Evolutionary conservation across 1,284 basidiomycete species (phyloP).

Genomic region (Violaceomyces palustris): DNA sequence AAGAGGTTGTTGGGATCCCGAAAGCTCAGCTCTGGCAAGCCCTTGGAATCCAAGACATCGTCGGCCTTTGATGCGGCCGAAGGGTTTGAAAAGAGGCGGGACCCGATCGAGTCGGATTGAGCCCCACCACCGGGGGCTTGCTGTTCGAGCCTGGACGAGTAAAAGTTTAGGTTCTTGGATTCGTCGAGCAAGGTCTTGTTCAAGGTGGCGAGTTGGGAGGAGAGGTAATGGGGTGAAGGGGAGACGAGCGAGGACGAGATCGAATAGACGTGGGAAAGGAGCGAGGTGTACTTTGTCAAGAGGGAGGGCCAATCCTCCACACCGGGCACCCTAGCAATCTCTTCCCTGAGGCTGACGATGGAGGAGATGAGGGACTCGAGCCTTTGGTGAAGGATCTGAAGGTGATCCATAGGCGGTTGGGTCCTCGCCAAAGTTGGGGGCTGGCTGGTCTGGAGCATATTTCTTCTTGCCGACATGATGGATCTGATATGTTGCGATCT

Average conservation of each 20-base stretch:
- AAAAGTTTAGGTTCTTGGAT: conserved; percentile 31
- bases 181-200: conserved; percentile 37
- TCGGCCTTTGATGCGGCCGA: too few species aligned
- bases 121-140: conserved; percentile 3
- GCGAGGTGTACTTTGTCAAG: conserved; percentile 31
- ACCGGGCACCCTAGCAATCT: conserved; percentile 35
- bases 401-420: conserved; percentile 22
- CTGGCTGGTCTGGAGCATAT: too few species aligned
- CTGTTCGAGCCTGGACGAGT: conserved; percentile 13
- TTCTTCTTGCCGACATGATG: too few species aligned
- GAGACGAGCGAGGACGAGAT: conserved; percentile 33
- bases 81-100: too few species aligned
- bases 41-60: conserved; percentile 26
- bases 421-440: conserved; percentile 16
- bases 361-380: conserved; percentile 41
- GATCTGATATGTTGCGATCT: too few species aligned
- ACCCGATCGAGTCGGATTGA: background rate
- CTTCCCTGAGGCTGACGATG: conserved; percentile 36
- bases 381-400: conserved; percentile 35
- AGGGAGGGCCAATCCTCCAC: conserved; percentile 43
- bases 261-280: conserved; percentile 41
- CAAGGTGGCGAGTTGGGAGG: conserved; percentile 35
- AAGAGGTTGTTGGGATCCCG: conserved; percentile 27
- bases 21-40: conserved; percentile 29
- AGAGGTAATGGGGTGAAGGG: conserved; percentile 32